Evolutionary conservation across 148 eudicot species (phyloP), one percentile per base, ranked within the genome.

Genomic region (Pharnaceum exiguum): DNA sequence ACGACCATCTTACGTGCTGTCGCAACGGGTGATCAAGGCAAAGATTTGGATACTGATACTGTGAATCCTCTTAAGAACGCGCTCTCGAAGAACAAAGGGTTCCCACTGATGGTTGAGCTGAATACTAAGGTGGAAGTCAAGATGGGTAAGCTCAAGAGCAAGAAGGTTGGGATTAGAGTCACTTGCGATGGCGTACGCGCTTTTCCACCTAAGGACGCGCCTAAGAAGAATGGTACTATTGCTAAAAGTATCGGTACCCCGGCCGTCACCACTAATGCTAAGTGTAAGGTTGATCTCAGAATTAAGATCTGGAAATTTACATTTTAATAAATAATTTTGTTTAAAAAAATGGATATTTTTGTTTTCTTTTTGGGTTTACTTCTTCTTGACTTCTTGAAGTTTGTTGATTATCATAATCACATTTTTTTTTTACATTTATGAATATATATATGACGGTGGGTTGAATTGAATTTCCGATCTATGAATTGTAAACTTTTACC

Each of bases 241-340:
- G n/a, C n/a, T n/a, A n/a, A n/a, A n/a, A n/a, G n/a, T n/a, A n/a
- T n/a, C n/a, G n/a, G n/a, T 11, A 45, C 77, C 2, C 56, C 49
- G 4, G 95, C 78, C 2, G 55, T 73, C 4, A 79, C 65, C n/a
- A 10, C 77, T 0, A 39, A 69, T 15, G 73, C 86, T 1, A 85
- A 82, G 54, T 93, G 99, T 83, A 83, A 89, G 87, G 91, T 93
- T 65, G 95, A 88, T 86, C 89, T 89, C 15, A 65, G 93, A 47
- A 72, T 93, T 79, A 89, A 82, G 96, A 93, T 93, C 82, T 86
- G 85, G 91, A 93, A 86, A 78, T 83, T 79, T 64, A 85, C 90
- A 0, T 85, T 91, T 61, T 87, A 67, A 60, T 28, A n/a, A n/a
- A n/a, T n/a, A n/a, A n/a, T 44, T 23, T 21, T 23, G 5, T n/a